Percentiles rank a stretch among this genome's conserved stretches.
phyloP scores from a whole-genome alignment of 2,329 filamentous ascomycete species.

The Amauroascus niger region DNA sequence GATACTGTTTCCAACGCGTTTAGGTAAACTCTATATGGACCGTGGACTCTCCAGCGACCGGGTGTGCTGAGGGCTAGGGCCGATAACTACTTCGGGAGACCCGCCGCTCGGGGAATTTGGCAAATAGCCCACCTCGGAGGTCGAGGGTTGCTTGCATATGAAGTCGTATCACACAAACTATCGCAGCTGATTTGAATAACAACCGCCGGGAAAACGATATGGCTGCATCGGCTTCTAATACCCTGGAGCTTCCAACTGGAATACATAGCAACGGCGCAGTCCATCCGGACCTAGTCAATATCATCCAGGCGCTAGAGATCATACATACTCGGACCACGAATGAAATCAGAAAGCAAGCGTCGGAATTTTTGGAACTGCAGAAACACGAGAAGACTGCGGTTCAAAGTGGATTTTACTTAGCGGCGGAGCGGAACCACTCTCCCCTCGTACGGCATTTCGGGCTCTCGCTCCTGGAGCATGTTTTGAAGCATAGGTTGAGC shows the following conservation, averaged over 20 bases:
- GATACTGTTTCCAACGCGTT: background rate
- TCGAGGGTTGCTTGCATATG: background rate
- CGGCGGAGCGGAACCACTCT: constrained; percentile 62
- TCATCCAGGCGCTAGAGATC: constrained; percentile 75
- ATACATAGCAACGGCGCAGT: constrained; percentile 4
- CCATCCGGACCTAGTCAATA: constrained; percentile 32
- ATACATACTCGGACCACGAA: constrained; percentile 77
- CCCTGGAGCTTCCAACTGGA: constrained; percentile 7
- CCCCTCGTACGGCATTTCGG: constrained; percentile 87
- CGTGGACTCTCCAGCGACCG: background rate
- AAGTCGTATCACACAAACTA: background rate
- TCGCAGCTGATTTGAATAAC: background rate
- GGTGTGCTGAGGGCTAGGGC: background rate
- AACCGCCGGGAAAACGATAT: constrained; percentile 5
- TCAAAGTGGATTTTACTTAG: constrained; percentile 73
- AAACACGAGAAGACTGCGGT: constrained; percentile 73
- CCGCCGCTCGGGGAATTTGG: background rate
- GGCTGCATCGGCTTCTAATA: constrained; percentile 2
- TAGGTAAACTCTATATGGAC: background rate
- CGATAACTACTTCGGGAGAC: background rate
- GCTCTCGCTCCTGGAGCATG: constrained; percentile 80
- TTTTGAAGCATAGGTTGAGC: constrained; percentile 75
- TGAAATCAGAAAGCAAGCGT: constrained; percentile 69
- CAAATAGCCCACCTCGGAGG: background rate
- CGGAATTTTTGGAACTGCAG: constrained; percentile 73